Conservation (phyloP, 2,329 filamentous ascomycete species). For the Monosporascus sp. region DNA sequence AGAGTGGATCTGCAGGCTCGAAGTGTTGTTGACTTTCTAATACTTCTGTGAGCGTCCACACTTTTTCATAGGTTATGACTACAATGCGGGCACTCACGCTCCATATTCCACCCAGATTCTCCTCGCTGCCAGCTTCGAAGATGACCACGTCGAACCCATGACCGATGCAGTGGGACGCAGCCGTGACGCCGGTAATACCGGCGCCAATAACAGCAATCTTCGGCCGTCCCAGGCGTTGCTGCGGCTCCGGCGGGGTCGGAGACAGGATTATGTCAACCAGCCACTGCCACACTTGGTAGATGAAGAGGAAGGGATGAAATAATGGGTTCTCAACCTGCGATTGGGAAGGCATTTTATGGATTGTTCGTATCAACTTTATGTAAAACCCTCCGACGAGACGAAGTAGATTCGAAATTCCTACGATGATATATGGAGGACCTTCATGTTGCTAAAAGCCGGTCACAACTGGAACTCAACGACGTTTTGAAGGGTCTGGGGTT, state of each 20-base stretch:
- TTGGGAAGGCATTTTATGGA: constrained; percentile 10
- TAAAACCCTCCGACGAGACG: too few relatives aligned
- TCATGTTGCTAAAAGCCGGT: too few relatives aligned
- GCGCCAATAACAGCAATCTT: constrained; percentile 66
- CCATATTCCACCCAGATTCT: constrained; percentile 75
- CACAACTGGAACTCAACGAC: too few relatives aligned
- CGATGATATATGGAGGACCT: too few relatives aligned
- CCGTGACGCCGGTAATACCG: constrained; percentile 69
- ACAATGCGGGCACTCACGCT: constrained; percentile 45
- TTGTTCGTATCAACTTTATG: too few relatives aligned
- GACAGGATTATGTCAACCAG: constrained; percentile 60
- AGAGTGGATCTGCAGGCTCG: constrained; percentile 76
- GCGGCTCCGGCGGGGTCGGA: constrained; percentile 60
- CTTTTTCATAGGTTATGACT: background rate
- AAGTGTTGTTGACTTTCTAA: constrained; percentile 75
- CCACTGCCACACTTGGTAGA: constrained; percentile 63
- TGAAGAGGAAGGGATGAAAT: constrained; percentile 51
- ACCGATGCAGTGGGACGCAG: constrained; percentile 76
- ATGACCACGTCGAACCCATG: constrained; percentile 79
- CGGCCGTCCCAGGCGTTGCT: constrained; percentile 52
- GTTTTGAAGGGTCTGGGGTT: too few relatives aligned
- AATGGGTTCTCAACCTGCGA: constrained; percentile 33
- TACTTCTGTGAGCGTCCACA: background rate
- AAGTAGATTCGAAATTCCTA: too few relatives aligned
- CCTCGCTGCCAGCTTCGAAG: constrained; percentile 65